Base-by-base conservation (phyloP, 371 early-diverging fungal genomes). In the Catenaria anguillulae region DNA sequence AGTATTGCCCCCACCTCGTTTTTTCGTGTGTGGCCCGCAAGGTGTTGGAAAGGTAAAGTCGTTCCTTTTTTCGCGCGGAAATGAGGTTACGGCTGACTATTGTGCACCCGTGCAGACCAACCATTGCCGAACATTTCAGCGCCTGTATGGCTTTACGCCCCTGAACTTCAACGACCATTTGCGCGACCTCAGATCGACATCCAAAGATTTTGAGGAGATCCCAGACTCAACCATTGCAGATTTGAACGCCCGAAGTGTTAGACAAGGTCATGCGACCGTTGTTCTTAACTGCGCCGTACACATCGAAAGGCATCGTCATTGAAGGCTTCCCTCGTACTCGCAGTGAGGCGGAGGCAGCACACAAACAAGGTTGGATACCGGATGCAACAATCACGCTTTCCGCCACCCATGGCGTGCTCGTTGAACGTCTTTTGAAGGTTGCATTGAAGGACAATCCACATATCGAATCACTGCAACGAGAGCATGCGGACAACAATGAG, bases 281-380 rank as follows among this genome's bases (percentile, higher is more conserved):
- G 35, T 58, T 34, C 36, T 13, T 13, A 12, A 23, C n/a, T 36
- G 29, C 1, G 36, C 33, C 33, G 43, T 58, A 33, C 31, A 36
- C 33, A 23, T 15, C 8, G 36, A 12, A 17, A 10, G 58, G 58
- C 15, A 33, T 58, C 21, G 15, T 58, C 0, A 2, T 58, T 13
- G 58, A 58, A 31, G 58, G 58, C 24, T 58, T 58, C 31, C 58
- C 58, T 12, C 36, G 58, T 2, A 26, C 12, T 17, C n/a, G 24
- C n/a, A 23, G 36, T 24, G 58, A 58, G 43, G 58, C 58, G 24
- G 58, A 58, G 26, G 43, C 58, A 12, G 8, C 36, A 1, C 10
- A 33, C 15, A 23, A 6, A 10, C 26, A 12, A 0, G 58, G 58
- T 8, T 58, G 43, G 36, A 15, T 40, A 4, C 40, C 58, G 15